phyloP scores from a whole-genome alignment of 2,329 filamentous ascomycete genomes.

The Aureobasidium pullulans region DNA sequence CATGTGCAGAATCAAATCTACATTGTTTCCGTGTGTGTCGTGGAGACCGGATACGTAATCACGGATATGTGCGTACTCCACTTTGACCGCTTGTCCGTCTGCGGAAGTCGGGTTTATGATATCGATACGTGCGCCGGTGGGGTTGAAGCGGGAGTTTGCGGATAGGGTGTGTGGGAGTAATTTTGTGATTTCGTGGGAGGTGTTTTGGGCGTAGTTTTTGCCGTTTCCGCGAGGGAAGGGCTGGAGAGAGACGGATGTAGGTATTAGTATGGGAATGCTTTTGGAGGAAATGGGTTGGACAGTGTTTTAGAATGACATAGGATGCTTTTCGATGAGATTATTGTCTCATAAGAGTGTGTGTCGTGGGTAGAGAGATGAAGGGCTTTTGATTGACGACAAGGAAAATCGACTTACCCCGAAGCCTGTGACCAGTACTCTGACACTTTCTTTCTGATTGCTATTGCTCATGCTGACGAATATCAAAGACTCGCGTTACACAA shows the following conservation, averaged over 20 bases:
- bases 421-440: constrained; percentile 16
- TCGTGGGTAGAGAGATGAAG: no score
- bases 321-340: no score
- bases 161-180: constrained; percentile 2
- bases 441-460: not conserved
- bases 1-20: constrained; percentile 14
- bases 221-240: constrained; percentile 12
- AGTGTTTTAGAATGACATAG: no score
- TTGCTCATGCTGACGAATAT: no score
- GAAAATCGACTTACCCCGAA: constrained; percentile 12
- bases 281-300: not conserved
- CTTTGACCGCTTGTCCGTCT: not conserved
- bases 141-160: constrained; percentile 5
- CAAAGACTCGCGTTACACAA: no score
- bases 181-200: constrained; percentile 15
- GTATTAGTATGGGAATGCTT: not conserved
- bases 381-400: no score
- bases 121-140: not conserved
- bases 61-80: constrained; percentile 14
- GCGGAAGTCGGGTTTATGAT: constrained; percentile 15
- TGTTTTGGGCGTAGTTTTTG: constrained; percentile 3
- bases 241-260: not conserved
- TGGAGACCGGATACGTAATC: constrained; percentile 12
- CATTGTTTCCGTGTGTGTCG: not conserved
- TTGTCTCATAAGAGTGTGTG: no score